Conservation (phyloP, 1,284 basidiomycete species). For the Naganishia sp. region DNA sequence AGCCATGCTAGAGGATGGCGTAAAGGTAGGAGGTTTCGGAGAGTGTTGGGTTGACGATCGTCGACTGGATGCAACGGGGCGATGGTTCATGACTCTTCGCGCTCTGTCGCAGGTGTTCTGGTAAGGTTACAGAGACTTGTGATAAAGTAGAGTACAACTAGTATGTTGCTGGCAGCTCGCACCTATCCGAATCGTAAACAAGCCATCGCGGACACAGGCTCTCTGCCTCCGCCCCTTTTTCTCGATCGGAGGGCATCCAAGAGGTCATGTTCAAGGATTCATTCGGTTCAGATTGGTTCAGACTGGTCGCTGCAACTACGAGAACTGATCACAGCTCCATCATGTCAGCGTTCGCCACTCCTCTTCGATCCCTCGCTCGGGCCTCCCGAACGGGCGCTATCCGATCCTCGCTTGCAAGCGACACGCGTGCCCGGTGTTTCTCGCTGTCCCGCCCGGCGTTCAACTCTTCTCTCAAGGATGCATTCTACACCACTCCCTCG, state of each 20-base stretch:
- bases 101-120: not conserved
- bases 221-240: constrained; percentile 7
- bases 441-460: constrained; percentile 5
- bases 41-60: not conserved
- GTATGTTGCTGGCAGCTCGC: too few relatives aligned
- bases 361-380: constrained; percentile 3
- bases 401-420: too few relatives aligned
- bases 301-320: not conserved
- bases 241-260: constrained; percentile 13
- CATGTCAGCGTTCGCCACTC: constrained; percentile 7
- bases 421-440: not conserved
- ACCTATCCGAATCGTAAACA: constrained; percentile 13
- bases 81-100: constrained; percentile 6
- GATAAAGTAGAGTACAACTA: not conserved
- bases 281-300: not conserved
- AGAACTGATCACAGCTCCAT: not conserved
- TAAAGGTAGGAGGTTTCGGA: constrained; percentile 13
- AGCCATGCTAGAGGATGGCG: constrained; percentile 1
- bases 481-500: constrained; percentile 20
- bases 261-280: not conserved
- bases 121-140: not conserved
- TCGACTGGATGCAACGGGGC: not conserved
- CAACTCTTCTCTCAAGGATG: constrained; percentile 12
- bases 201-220: not conserved
- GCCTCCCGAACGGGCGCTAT: too few relatives aligned